phyloP scores from a whole-genome alignment of 495 filamentous ascomycete species.

The Bacidia gigantensis region DNA sequence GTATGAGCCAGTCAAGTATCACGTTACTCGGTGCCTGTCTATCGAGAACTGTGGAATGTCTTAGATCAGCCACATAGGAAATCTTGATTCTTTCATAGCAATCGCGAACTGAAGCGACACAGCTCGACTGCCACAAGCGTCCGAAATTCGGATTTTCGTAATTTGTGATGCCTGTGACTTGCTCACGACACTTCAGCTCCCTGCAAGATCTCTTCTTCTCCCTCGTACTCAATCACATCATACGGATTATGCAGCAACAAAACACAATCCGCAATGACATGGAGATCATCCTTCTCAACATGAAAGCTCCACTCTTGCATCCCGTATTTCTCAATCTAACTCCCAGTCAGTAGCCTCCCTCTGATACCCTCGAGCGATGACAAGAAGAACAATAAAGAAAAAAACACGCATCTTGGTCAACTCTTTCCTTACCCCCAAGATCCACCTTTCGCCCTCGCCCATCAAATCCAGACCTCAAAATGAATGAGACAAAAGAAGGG shows the following conservation, averaged over 20 bases:
- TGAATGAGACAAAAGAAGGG: neutral
- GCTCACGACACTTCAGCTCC: neutral
- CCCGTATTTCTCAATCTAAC: neutral
- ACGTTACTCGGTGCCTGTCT: too few relatives aligned
- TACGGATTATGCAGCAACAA: neutral
- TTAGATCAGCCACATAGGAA: too few relatives aligned
- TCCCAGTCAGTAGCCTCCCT: neutral
- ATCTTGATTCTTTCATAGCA: too few relatives aligned
- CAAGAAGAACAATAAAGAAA: too few relatives aligned
- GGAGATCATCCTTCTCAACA: neutral
- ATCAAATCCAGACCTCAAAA: too few relatives aligned
- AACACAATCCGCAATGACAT: neutral
- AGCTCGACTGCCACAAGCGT: too few relatives aligned
- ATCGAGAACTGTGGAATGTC: too few relatives aligned
- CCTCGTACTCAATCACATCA: neutral
- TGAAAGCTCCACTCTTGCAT: neutral
- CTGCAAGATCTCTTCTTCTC: neutral
- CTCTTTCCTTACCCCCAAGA: neutral
- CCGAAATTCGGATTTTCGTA: too few relatives aligned
- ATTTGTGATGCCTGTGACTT: too few relatives aligned
- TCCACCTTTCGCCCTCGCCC: too few relatives aligned
- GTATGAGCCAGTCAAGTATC: too few relatives aligned
- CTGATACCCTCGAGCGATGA: neutral
- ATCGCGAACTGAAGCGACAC: too few relatives aligned
- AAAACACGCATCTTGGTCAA: neutral